phyloP scores from a whole-genome alignment of 2,329 filamentous ascomycete genomes.

The Claviceps sp. region DNA sequence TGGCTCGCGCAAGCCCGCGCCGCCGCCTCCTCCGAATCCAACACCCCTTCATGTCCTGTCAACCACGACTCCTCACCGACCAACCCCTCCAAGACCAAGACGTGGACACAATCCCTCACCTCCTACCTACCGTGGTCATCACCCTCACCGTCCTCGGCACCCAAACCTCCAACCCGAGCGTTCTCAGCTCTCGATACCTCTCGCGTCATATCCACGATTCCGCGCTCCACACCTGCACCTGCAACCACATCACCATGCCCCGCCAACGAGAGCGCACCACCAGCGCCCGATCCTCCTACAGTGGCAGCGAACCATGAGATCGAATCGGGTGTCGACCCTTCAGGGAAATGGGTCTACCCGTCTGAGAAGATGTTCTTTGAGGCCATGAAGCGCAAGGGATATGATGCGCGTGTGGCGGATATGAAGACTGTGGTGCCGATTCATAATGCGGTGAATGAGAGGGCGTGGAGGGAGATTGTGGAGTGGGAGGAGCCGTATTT shows the following conservation, averaged over 20 bases:
- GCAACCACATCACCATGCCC: slow-evolving; percentile 17
- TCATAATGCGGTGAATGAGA: slow-evolving; percentile 96
- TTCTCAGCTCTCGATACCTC: slow-evolving; percentile 40
- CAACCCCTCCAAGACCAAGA: slow-evolving; percentile 21
- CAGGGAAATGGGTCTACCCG: slow-evolving; percentile 94
- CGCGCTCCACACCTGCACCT: slow-evolving; percentile 35
- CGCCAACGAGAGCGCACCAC: slow-evolving; percentile 21
- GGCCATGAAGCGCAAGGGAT: slow-evolving; percentile 83
- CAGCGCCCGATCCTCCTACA: slow-evolving; percentile 34
- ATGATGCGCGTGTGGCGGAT: slow-evolving; percentile 55
- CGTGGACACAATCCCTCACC: slow-evolving; percentile 30
- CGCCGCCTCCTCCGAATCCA: slow-evolving; percentile 22
- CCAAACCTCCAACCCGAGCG: slow-evolving; percentile 8
- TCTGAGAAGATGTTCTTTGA: slow-evolving; percentile 97
- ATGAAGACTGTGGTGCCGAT: slow-evolving; percentile 92
- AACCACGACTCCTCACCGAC: slow-evolving; percentile 14
- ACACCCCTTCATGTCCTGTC: slow-evolving; percentile 21
- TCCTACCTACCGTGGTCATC: slow-evolving; percentile 29
- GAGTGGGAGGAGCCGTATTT: slow-evolving; percentile 67
- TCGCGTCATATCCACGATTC: slow-evolving; percentile 70
- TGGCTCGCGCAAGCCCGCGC: slow-evolving; percentile 64
- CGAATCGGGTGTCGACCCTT: slow-evolving; percentile 58
- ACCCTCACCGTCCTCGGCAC: slow-evolving; percentile 14
- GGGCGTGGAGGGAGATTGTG: slow-evolving; percentile 85
- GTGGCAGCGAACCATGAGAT: slow-evolving; percentile 57